These are phyloP conservation scores for Cornus florida DNA, from an alignment of 148 eudicot genomes.

Conservation along the genomic window DNA sequence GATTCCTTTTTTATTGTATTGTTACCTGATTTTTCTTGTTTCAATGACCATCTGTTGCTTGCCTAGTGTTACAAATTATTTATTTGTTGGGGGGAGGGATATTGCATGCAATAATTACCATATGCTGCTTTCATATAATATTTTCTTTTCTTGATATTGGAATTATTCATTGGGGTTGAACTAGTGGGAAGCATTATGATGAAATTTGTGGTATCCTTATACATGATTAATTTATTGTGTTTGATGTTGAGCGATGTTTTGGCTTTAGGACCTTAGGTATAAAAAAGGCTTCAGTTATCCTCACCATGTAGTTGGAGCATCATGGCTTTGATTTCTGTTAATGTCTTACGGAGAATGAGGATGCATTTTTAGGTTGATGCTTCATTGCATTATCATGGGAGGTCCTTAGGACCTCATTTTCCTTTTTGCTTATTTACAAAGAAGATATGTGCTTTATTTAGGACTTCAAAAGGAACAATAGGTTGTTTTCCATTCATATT, in stretches of 20 bases:
- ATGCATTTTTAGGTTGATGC: background rate
- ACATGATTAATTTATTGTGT: background rate
- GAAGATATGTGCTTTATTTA: too few relatives aligned
- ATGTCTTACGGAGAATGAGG: background rate
- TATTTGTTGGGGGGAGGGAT: background rate
- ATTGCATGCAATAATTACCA: background rate
- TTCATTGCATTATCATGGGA: background rate
- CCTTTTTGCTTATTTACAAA: too few relatives aligned
- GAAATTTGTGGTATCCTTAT: background rate
- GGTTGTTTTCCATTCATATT: too few relatives aligned
- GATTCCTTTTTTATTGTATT: background rate
- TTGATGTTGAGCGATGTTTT: background rate
- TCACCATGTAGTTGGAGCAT: background rate
- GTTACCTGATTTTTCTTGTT: background rate
- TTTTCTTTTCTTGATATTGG: background rate
- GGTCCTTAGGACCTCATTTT: background rate
- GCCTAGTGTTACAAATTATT: background rate
- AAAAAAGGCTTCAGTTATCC: background rate
- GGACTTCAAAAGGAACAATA: too few relatives aligned
- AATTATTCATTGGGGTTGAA: background rate
- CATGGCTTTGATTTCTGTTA: background rate
- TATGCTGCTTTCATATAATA: background rate
- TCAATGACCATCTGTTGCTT: constrained; percentile 1
- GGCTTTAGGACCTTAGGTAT: too few relatives aligned
- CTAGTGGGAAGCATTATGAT: background rate